Evolutionary conservation across 345 rosid genomes (phyloP), one percentile per base, ranked within the genome.

Genomic region (Corymbia maculata): DNA sequence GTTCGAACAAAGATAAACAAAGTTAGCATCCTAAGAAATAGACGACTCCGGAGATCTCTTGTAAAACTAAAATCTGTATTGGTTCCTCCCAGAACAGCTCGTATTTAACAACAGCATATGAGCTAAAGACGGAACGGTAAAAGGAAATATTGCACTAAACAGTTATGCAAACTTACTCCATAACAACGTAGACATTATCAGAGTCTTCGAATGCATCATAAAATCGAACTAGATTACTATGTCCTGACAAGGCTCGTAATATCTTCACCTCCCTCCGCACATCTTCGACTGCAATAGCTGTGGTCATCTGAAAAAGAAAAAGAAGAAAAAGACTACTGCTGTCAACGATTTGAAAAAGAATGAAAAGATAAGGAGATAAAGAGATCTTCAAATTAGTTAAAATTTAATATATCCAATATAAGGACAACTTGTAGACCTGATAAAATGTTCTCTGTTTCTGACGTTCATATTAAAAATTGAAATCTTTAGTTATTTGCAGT

Each of bases 251-350:
- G 86, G 97, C 97, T 90, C 91, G 95, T 86, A 98, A 91, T 89
- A 98, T 94, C 86, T 96, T 97, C 89, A 98, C 99, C 93, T 98
- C 99, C 92, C 99, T 96, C 92, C 99, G 94, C 88, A 97, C 99
- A 93, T 97, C 99, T 91, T 98, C 99, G 85, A 98, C 90, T 52
- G 99, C 96, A 90, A 98, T 98, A 85, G 99, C 96, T 88, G 98
- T 95, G 52, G 99, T 95, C 99, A 98, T 97, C 99, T 98, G 94
- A 80, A 90, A 90, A 90, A 13, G 85, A 86, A 66, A 75, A 6
- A 49, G 84, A 42, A 75, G 49, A 75, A 75, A 75, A 75, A 42
- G 19, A 21, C 26, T 49, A 75, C 13, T 21, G 49, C 84, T 42
- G 10, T 75, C 84, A 75, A 75, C 13, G 42, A 75, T 42, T 42